Base-by-base conservation (phyloP, 148 eudicot genomes). In the Amaranthus cruentus region DNA sequence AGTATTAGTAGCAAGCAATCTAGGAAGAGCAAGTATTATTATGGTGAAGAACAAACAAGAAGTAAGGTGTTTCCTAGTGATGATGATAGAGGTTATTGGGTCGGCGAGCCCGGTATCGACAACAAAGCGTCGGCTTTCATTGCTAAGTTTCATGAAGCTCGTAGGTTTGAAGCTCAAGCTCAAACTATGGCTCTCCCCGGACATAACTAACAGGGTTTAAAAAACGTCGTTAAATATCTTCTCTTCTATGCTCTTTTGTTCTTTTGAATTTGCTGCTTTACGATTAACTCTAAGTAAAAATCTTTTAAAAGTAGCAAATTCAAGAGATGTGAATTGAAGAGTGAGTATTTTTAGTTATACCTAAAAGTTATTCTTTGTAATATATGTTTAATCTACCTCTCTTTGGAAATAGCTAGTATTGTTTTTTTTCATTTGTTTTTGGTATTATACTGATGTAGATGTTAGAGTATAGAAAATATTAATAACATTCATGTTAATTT, bases 21-120 rank as follows among this genome's bases (percentile, higher is more conserved):
- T n/a, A 67, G 6, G 56, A 67, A 50, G 38, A n/a, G 56, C 14
- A 14, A 67, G 3, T 21, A 80, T 47, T 13, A 55, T 18, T 53
- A 55, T 13, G 48, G 74, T 66, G 84, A 83, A 8, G 90, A 89
- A 50, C 49, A 49, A 18, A 78, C 57, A 70, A 79, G 81, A 70
- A 80, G 79, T 73, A 85, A 81, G 58, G 87, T 83, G 46, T 89
- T 73, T 53, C 85, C 79, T 13, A 89, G 94, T 43, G 94, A 89
- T 67, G 91, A 87, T 55, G 93, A 89, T 67, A 74, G 85, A 80
- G 85, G 89, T 6, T 76, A 75, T 2, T 89, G 86, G 84, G 85
- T 87, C 46, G 87, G 78, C 5, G 84, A 84, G 55, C 89, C 86
- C 0, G 83, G 86, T 6, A 82, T 87, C 21, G 87, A 87, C 53